Base-by-base conservation (phyloP, 139 green algal genomes). In the Pleodorina starrii region DNA sequence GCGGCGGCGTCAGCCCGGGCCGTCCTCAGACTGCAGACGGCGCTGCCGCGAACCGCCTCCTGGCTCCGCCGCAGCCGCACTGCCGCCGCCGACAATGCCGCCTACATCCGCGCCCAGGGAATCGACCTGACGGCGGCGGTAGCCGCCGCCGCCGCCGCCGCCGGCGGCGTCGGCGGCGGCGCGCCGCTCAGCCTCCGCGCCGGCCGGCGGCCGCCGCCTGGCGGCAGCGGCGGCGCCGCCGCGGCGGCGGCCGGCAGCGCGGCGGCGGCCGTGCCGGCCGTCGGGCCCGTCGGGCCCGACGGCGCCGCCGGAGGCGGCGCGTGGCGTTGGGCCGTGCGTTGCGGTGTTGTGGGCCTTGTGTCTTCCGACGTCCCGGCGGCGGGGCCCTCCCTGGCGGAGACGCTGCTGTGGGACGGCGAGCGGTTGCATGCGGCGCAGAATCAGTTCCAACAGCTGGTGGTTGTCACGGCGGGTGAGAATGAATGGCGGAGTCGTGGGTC, bases 381-480 rank as follows among this genome's bases (percentile, higher is more conserved):
- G 63, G 92, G 93, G 1, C 91, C 94, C 21, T 79, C 27, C 0
- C 50, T 95, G 43, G 92, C 95, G 16, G 96, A 98, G 93, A 93
- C 93, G 23, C 90, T 98, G 36, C 44, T 79, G 32, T 80, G 72
- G 73, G 95, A 98, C 44, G 83, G 74, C 11, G 60, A 86, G 17
- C 91, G 94, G 17, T 92, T 98, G 74, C 92, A 96, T 19, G 90
- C 82, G 0, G 87, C 90, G 12, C 96, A 98, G 90, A 96, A 97
- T 83, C 75, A 79, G 29, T 96, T 97, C 87, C 96, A 98, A 92
- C 90, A 88, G 48, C 89, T 97, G 73, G 50, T 97, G 59, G 96
- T 98, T 21, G 81, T 94, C 1, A 90, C 92, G 12, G 81, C 81
- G 5, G 81, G 81, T 87, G 59, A 32, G 81, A 14, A 12, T n/a